phyloP scores from a whole-genome alignment of 768 basidiomycete genomes.

The Tricholoma sp. region DNA sequence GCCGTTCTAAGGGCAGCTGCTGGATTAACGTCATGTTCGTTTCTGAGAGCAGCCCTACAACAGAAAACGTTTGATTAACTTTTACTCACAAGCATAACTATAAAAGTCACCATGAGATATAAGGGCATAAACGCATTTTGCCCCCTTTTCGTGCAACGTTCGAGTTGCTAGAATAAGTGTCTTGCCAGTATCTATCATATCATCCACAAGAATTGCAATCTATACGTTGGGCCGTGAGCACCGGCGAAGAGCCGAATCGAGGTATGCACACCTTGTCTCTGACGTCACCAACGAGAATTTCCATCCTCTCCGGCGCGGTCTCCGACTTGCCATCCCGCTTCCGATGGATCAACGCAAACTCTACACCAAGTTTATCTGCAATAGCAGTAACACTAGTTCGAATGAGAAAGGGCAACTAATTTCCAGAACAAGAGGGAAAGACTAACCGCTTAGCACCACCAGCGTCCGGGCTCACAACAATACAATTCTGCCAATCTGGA shows the following conservation, averaged over 20 bases:
- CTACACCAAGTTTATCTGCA: constrained; percentile 91
- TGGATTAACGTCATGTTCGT: constrained; percentile 63
- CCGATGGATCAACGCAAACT: constrained; percentile 94
- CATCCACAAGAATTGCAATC: constrained; percentile 94
- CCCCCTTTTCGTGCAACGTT: constrained; percentile 87
- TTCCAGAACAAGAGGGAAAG: constrained; percentile 4
- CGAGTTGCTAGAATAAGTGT: constrained; percentile 84
- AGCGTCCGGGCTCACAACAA: constrained; percentile 96
- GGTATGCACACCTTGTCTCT: constrained; percentile 61
- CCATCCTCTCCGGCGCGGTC: constrained; percentile 75
- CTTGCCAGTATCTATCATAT: constrained; percentile 95
- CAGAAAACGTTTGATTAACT: constrained; percentile 6
- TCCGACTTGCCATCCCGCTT: constrained; percentile 69
- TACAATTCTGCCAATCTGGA: constrained; percentile 77
- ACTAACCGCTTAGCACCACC: constrained; percentile 96
- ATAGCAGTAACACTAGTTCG: constrained; percentile 77
- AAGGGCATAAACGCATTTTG: constrained; percentile 78
- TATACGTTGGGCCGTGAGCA: constrained; percentile 23
- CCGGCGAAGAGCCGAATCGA: background rate
- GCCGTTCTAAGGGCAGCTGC: constrained; percentile 69
- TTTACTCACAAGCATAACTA: constrained; percentile 4
- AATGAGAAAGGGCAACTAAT: constrained; percentile 8
- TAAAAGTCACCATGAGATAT: constrained; percentile 80
- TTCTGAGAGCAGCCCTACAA: constrained; percentile 73
- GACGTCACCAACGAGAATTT: constrained; percentile 93